Percentiles rank a stretch among this genome's conserved stretches.
phyloP scores from a whole-genome alignment of 208 protist genomes.

The Novymonas esmeraldas region DNA sequence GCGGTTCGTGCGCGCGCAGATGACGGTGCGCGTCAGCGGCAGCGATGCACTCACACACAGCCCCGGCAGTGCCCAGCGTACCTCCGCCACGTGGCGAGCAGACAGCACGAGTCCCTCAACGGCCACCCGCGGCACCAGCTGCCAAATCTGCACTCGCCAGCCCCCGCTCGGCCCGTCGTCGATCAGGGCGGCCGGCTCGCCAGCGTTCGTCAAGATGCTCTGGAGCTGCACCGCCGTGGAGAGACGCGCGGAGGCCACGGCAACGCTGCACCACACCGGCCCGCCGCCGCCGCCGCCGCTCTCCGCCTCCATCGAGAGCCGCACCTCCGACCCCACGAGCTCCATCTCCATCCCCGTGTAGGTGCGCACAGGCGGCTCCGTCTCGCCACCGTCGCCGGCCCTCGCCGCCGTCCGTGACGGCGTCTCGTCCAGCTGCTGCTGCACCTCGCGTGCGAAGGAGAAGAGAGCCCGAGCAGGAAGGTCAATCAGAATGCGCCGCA shows the following conservation, averaged over 20 bases:
- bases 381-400: neutral
- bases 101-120: conserved; percentile 12
- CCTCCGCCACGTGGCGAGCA: neutral
- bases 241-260: conserved; percentile 3
- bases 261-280: conserved; percentile 6
- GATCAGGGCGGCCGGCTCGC: conserved; percentile 19
- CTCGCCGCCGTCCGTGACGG: neutral
- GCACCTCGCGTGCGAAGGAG: conserved; percentile 11
- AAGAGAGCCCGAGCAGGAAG: conserved; percentile 16
- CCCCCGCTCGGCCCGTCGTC: conserved; percentile 5
- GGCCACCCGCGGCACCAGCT: conserved; percentile 2
- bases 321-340: conserved; percentile 11
- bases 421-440: conserved; percentile 14
- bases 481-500: conserved; percentile 10
- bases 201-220: conserved; percentile 10
- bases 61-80: conserved; percentile 10
- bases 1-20: conserved; percentile 20
- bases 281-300: neutral
- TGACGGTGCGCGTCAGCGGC: conserved; percentile 15
- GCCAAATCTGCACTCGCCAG: conserved; percentile 28
- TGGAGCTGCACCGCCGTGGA: conserved; percentile 14
- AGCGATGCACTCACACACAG: conserved; percentile 11
- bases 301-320: neutral
- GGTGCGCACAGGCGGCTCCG: conserved; percentile 1
- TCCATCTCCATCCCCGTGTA: conserved; percentile 24